Conservation (phyloP, 1,284 basidiomycete species). For the Trichosporon asahii region DNA sequence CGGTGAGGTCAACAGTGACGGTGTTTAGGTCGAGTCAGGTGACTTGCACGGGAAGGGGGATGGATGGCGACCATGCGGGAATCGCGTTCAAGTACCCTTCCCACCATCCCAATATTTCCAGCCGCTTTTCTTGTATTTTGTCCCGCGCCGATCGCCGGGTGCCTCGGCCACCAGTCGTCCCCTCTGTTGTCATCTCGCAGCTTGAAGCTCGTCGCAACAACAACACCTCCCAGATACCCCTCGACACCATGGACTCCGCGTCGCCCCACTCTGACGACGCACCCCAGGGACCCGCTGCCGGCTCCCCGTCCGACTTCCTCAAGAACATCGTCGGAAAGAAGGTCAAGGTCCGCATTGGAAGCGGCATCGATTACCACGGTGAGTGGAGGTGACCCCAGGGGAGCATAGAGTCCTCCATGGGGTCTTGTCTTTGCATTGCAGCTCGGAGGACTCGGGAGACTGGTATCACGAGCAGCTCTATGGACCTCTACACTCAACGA, state of each 20-base stretch:
- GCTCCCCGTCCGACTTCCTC: conserved; percentile 83
- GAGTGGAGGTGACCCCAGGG: conserved; percentile 43
- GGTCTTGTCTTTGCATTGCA: too few species aligned
- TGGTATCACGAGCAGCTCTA: too few species aligned
- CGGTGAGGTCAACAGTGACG: neutral
- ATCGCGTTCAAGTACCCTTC: conserved; percentile 4
- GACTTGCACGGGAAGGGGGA: neutral
- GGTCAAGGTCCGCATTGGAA: conserved; percentile 90
- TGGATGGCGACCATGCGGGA: neutral
- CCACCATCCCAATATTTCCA: neutral
- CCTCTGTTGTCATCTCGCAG: neutral
- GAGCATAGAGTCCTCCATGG: too few species aligned
- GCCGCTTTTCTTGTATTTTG: neutral
- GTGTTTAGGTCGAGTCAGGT: conserved; percentile 13
- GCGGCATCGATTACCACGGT: conserved; percentile 95
- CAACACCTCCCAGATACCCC: neutral
- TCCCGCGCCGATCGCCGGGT: neutral
- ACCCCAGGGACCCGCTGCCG: conserved; percentile 48
- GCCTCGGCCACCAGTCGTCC: neutral
- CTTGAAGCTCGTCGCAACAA: neutral
- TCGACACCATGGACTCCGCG: conserved; percentile 35
- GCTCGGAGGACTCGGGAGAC: too few species aligned
- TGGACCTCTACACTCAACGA: too few species aligned
- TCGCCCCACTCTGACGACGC: conserved; percentile 30
- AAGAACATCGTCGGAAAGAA: conserved; percentile 93